Percentiles rank a stretch among this genome's conserved stretches.
phyloP scores from a whole-genome alignment of 2,329 filamentous ascomycete species.

The Chalaropsis ovoidea region DNA sequence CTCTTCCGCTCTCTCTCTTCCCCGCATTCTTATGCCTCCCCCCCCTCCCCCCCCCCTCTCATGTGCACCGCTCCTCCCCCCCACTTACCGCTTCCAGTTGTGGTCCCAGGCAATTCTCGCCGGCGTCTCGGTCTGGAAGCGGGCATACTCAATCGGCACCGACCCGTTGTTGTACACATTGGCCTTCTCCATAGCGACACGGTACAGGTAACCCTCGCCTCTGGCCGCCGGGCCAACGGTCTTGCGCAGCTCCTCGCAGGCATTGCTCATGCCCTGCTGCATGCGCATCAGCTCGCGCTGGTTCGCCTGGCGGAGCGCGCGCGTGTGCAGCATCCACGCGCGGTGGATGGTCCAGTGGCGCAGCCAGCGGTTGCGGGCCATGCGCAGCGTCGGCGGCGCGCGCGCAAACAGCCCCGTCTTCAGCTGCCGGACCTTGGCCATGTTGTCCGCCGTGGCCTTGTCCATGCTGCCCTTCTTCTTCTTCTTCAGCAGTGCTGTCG shows the following conservation, averaged over 20 bases:
- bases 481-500: slow-evolving; percentile 30
- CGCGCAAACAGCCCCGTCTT: slow-evolving; percentile 41
- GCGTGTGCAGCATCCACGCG: slow-evolving; percentile 75
- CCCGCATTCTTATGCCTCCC: too few relatives aligned
- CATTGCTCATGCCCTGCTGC: slow-evolving; percentile 72
- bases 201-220: slow-evolving; percentile 64
- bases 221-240: slow-evolving; percentile 47
- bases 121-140: slow-evolving; percentile 75
- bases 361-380: slow-evolving; percentile 76
- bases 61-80: neutral
- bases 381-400: slow-evolving; percentile 63
- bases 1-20: neutral
- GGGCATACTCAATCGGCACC: slow-evolving; percentile 85
- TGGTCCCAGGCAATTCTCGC: slow-evolving; percentile 78
- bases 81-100: slow-evolving; percentile 59
- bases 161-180: slow-evolving; percentile 62
- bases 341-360: slow-evolving; percentile 99
- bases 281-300: slow-evolving; percentile 64
- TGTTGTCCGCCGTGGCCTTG: slow-evolving; percentile 28
- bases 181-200: slow-evolving; percentile 84
- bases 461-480: slow-evolving; percentile 29
- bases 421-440: slow-evolving; percentile 35
- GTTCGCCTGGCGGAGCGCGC: slow-evolving; percentile 53
- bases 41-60: neutral
- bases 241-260: slow-evolving; percentile 71